Base-by-base conservation (phyloP, 2,329 filamentous ascomycete species). In the Furcasterigmium sp. region DNA sequence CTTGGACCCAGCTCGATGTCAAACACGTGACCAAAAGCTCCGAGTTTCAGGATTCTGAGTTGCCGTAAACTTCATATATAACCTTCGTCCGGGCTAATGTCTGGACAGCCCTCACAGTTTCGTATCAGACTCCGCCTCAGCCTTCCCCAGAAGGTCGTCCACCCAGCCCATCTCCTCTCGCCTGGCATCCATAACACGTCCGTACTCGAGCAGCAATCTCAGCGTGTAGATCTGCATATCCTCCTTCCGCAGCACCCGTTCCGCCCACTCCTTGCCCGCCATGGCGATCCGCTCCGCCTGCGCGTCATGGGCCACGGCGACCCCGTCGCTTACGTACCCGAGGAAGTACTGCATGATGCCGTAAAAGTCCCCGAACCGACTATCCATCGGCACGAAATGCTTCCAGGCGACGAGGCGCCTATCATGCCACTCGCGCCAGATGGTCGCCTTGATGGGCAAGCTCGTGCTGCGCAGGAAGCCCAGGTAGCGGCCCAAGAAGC, bases 341-440 rank as follows among this genome's bases (percentile, higher is more conserved):
- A 73, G 72, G 51, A 82, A 80, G 52, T 78, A 82, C 14, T 74
- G 70, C 56, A 80, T 57, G 14, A 80, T 66, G 14, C 67, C 73
- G 44, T 79, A 82, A 8, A 82, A 51, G 30, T 83, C 80, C 42
- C 72, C 61, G 47, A 75, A 81, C 1, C 69, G 68, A 50, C 77
- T 78, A 51, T 82, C 75, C 59, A 84, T 68, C 5, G 80, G 80
- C 0, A 79, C 72, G 51, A 81, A 84, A 56, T 84, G 80, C 42
- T 69, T 65, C 80, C 80, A 85, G 0, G 78, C 70, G 11, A 80
- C 62, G 1, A 84, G 60, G 4, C 80, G 65, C 8, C 70, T 68
- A 52, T 83, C 79, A 51, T 84, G 80, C 80, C 80, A 84, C 54
- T 84, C 80, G 23, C 70, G 64, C 53, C 80, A 84, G 18, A 83